Evolutionary conservation across 345 rosid species (phyloP).

Genomic region (Barbarea vulgaris): DNA sequence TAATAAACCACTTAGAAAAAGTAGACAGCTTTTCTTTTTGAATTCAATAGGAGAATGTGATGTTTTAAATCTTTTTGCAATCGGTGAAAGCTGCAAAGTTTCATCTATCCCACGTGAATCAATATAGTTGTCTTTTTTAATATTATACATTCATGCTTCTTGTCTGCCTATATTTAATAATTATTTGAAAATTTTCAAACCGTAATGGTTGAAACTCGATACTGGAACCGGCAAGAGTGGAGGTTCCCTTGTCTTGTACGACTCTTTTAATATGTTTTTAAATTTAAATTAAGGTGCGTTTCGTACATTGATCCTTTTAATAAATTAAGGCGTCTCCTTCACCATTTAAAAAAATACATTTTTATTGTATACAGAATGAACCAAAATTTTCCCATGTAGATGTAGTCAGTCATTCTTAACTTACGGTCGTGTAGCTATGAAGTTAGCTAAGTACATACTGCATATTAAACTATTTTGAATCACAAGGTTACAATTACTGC

Average conservation of each 20-base stretch:
- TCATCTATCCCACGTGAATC: slow-evolving; percentile 32
- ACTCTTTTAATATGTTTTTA: neutral
- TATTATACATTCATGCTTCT: neutral
- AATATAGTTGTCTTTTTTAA: neutral
- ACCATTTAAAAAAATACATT: neutral
- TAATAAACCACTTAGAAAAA: neutral
- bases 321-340: neutral
- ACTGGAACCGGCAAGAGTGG: slow-evolving; percentile 12
- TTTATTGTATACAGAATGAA: neutral
- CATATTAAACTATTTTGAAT: too few species aligned
- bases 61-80: slow-evolving; percentile 13
- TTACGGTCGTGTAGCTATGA: neutral
- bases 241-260: slow-evolving; percentile 18
- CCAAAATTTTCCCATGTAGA: neutral
- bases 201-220: slow-evolving; percentile 13
- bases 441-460: neutral
- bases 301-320: neutral
- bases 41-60: slow-evolving; percentile 10
- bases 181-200: slow-evolving; percentile 3
- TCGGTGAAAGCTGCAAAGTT: slow-evolving; percentile 30
- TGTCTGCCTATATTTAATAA: neutral
- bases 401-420: neutral
- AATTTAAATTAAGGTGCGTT: neutral
- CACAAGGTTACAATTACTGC: neutral
- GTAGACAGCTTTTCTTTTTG: neutral